Evolutionary conservation across 1,284 basidiomycete genomes (phyloP).

Genomic region (Cronartium quercuum): DNA sequence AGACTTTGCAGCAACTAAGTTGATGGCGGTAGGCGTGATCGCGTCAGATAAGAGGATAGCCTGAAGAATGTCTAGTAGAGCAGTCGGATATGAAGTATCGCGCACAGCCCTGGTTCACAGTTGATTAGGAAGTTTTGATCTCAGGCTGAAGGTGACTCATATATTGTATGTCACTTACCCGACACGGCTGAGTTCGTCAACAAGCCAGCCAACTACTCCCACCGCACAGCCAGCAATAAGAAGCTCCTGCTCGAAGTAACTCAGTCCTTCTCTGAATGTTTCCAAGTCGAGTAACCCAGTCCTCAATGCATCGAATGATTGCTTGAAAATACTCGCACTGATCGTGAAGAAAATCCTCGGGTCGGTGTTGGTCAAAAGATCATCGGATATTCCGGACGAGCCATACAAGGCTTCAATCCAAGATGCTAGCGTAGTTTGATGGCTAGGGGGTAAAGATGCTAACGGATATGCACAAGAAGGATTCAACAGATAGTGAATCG

Average conservation of each 20-base stretch:
- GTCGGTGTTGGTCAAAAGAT: constrained; percentile 22
- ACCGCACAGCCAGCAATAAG: constrained; percentile 21
- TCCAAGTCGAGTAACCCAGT: constrained; percentile 22
- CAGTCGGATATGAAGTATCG: constrained; percentile 18
- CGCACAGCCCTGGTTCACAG: not conserved
- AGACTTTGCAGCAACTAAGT: constrained; percentile 19
- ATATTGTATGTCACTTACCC: constrained; percentile 4
- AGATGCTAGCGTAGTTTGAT: constrained; percentile 4
- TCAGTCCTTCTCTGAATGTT: constrained; percentile 28
- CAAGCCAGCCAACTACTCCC: constrained; percentile 30
- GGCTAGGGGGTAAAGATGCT: constrained; percentile 7
- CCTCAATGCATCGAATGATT: constrained; percentile 35
- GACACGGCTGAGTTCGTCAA: constrained; percentile 18
- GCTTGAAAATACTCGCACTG: constrained; percentile 26
- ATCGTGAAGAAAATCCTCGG: constrained; percentile 28
- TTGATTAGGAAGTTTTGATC: not conserved
- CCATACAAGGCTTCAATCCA: constrained; percentile 36
- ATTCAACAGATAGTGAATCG: constrained; percentile 26
- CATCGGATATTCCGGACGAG: constrained; percentile 31
- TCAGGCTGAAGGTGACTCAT: not conserved
- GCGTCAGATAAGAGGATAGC: constrained; percentile 31
- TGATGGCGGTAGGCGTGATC: constrained; percentile 15
- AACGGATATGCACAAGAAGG: constrained; percentile 18
- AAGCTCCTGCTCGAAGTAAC: constrained; percentile 36
- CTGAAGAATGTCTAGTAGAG: constrained; percentile 29